Percentiles rank a stretch among this genome's conserved stretches.
Conservation (phyloP, 139 green algal species). For the Micromonas pusilla region DNA sequence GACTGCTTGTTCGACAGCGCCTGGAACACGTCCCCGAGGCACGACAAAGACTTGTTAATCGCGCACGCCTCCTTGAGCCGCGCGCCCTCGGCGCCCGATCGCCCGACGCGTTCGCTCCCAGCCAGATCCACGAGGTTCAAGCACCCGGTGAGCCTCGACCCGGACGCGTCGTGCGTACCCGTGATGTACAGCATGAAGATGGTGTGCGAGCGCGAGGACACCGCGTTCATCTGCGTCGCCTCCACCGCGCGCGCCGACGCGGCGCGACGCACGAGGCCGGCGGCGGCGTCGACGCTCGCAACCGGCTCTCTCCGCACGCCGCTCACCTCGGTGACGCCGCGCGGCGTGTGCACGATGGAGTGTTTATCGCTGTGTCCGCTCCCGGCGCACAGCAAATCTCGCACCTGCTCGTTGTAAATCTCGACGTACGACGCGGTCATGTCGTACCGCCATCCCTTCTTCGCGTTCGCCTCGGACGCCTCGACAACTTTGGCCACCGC, state of each 20-base stretch:
- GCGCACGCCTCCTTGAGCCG: conserved; percentile 85
- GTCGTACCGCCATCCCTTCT: conserved; percentile 74
- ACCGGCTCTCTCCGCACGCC: conserved; percentile 37
- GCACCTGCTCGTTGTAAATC: conserved; percentile 90
- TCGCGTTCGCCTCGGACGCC: conserved; percentile 44
- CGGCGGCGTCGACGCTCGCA: conserved; percentile 45
- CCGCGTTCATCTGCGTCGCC: conserved; percentile 78
- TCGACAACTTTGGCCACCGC: conserved; percentile 71
- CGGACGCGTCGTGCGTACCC: conserved; percentile 52
- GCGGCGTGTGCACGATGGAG: conserved; percentile 16
- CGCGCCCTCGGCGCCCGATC: conserved; percentile 62
- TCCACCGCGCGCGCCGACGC: conserved; percentile 46
- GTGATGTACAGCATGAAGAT: conserved; percentile 76
- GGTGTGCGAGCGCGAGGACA: conserved; percentile 74
- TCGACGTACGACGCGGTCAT: conserved; percentile 85
- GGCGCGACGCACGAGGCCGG: conserved; percentile 58
- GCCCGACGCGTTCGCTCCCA: conserved; percentile 78
- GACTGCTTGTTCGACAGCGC: conserved; percentile 35
- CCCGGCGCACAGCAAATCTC: conserved; percentile 37
- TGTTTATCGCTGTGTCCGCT: conserved; percentile 22
- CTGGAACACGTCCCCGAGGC: conserved; percentile 83
- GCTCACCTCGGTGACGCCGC: conserved; percentile 15
- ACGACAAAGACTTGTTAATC: conserved; percentile 94
- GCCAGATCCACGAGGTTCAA: conserved; percentile 96
- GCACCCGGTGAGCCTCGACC: conserved; percentile 36